Percentiles rank a stretch among this genome's conserved stretches.
phyloP scores from a whole-genome alignment of 768 basidiomycete species.

The Rhodocollybia butyracea region DNA sequence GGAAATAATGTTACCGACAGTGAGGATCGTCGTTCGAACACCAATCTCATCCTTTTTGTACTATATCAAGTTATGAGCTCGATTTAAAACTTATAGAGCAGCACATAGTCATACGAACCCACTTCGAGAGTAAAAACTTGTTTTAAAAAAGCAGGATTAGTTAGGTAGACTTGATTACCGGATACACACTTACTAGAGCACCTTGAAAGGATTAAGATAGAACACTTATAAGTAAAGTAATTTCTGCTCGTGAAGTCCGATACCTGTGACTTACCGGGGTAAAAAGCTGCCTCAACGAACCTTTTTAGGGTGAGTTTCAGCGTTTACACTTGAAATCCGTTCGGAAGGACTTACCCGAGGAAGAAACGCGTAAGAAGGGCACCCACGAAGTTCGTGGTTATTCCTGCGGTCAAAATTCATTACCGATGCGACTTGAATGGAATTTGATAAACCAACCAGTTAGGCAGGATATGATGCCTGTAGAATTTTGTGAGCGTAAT shows the following conservation, averaged over 20 bases:
- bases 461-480: neutral
- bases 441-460: too few relatives aligned
- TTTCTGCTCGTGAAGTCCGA: too few relatives aligned
- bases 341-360: slow-evolving; percentile 4
- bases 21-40: slow-evolving; percentile 32
- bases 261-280: too few relatives aligned
- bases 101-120: neutral
- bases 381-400: slow-evolving; percentile 14
- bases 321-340: neutral
- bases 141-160: neutral
- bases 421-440: too few relatives aligned
- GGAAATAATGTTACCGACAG: slow-evolving; percentile 48
- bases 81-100: neutral
- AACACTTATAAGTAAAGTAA: too few relatives aligned
- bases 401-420: too few relatives aligned
- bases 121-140: slow-evolving; percentile 21
- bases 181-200: slow-evolving; percentile 22
- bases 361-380: slow-evolving; percentile 43
- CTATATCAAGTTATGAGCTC: slow-evolving; percentile 23
- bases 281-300: slow-evolving; percentile 44
- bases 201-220: too few relatives aligned
- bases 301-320: neutral
- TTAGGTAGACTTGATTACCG: neutral
- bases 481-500: slow-evolving; percentile 19
- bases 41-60: slow-evolving; percentile 43